Base-by-base conservation (phyloP, 2,329 filamentous ascomycete genomes). In the Neopestalotiopsis sp. region DNA sequence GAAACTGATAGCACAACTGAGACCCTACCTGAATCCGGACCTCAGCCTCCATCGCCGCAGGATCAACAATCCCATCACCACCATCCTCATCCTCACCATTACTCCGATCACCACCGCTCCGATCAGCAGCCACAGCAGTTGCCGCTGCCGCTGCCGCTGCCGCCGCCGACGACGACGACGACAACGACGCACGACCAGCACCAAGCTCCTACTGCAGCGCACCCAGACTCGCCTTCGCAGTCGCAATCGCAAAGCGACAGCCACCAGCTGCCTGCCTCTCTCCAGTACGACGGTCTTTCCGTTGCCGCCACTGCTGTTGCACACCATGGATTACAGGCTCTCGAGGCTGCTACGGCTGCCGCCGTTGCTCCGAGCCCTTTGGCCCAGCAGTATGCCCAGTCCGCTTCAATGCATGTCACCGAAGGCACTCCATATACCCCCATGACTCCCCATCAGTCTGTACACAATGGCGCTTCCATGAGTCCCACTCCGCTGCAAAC, bases 301-400 rank as follows among this genome's bases (percentile, higher is more conserved):
- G 57, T 56, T 42, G 68, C 68, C 10, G 69, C 69, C 7, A 70
- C 69, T 40, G 69, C 69, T 20, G 69, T 61, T 14, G 61, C 67
- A 20, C 66, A 67, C 28, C 66, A 67, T 67, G 66, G 66, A 24
- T 28, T 67, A 14, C 66, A 67, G 34, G 67, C 61, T 45, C 38
- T 65, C 40, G 61, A 64, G 17, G 67, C 67, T 61, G 67, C 67
- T 5, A 45, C 67, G 9, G 67, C 56, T 17, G 32, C 68, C 28
- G 58, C 66, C 13, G 38, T 49, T 12, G 53, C 71, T 1, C 68
- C 70, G 56, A 70, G 71, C 45, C 70, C 71, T 34, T 17, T 75
- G 67, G 76, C 76, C 57, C 77, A 78, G 67, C 76, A 77, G 40
- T 79, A 79, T 75, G 77, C 77, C 10, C 76, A 78, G 61, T 79